Conservation (phyloP, 331 rosid genomes). For the Cydonia oblonga region DNA sequence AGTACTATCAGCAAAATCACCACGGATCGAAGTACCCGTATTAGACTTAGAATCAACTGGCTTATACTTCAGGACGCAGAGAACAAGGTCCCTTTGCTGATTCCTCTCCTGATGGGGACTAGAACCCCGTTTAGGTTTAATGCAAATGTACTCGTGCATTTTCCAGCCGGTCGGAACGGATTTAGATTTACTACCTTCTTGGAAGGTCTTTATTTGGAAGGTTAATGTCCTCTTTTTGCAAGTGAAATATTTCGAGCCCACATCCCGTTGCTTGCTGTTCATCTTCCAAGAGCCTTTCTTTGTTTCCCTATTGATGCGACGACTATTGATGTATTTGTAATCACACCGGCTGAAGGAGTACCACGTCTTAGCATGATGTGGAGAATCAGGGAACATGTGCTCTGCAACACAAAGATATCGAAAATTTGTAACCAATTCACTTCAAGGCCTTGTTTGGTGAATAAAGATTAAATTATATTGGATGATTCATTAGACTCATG, state of each 20-base stretch:
- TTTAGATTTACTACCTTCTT: conserved; percentile 8
- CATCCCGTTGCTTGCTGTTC: conserved; percentile 15
- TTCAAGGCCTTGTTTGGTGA: too few relatives aligned
- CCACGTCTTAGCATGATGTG: conserved; percentile 9
- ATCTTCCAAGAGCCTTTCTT: conserved; percentile 42
- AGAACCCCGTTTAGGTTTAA: background rate
- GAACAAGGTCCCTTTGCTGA: background rate
- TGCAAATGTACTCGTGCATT: conserved; percentile 39
- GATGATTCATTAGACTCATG: too few relatives aligned
- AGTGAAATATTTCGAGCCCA: conserved; percentile 19
- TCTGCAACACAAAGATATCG: background rate
- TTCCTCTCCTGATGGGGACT: background rate
- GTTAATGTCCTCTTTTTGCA: conserved; percentile 50
- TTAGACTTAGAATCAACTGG: background rate
- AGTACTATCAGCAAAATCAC: background rate
- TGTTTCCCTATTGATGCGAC: conserved; percentile 29
- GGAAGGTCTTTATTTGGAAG: conserved; percentile 39
- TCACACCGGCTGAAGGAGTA: conserved; percentile 28
- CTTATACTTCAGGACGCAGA: conserved; percentile 7
- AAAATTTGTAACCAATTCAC: background rate
- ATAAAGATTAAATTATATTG: too few relatives aligned
- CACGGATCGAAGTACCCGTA: background rate
- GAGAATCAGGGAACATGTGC: background rate
- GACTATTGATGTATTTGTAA: conserved; percentile 21
- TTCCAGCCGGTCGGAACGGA: conserved; percentile 27